Evolutionary conservation across 2,329 filamentous ascomycete species (phyloP).

Genomic region (Fusarium sp.): DNA sequence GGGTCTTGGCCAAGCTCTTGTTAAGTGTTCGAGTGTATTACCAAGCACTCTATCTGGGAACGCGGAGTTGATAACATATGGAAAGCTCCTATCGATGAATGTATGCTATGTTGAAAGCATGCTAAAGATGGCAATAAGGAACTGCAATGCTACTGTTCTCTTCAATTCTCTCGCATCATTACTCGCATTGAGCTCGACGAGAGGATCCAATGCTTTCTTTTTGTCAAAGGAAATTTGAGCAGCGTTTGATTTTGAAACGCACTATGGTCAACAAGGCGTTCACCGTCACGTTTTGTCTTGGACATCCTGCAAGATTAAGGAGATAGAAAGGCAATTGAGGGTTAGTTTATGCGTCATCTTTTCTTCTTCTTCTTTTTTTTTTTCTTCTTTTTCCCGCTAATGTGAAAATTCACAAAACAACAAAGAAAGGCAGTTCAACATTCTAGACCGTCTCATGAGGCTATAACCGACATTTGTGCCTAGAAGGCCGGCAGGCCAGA

Average conservation of each 20-base stretch:
- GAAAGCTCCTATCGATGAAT: background rate
- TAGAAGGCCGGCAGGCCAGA: background rate
- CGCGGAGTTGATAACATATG: background rate
- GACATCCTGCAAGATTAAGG: slow-evolving; percentile 36
- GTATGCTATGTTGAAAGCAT: background rate
- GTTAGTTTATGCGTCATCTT: background rate
- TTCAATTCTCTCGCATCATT: no score
- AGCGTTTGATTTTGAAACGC: slow-evolving; percentile 18
- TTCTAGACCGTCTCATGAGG: slow-evolving; percentile 25
- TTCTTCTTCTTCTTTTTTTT: background rate
- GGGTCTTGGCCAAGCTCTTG: slow-evolving; percentile 4
- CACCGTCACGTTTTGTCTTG: background rate
- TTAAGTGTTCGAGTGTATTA: background rate
- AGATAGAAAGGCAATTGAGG: slow-evolving; percentile 5
- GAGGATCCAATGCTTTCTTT: background rate
- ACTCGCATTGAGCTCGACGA: background rate
- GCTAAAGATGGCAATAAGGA: background rate
- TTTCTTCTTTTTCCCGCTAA: background rate
- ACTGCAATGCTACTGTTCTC: background rate
- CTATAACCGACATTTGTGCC: slow-evolving; percentile 26
- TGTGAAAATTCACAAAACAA: slow-evolving; percentile 15
- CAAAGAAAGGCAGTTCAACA: slow-evolving; percentile 24
- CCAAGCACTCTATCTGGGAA: background rate
- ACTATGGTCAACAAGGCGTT: slow-evolving; percentile 3
- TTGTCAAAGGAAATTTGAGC: background rate